Evolutionary conservation across 1,284 basidiomycete species (phyloP).

Genomic region (Meripilus lineatus): DNA sequence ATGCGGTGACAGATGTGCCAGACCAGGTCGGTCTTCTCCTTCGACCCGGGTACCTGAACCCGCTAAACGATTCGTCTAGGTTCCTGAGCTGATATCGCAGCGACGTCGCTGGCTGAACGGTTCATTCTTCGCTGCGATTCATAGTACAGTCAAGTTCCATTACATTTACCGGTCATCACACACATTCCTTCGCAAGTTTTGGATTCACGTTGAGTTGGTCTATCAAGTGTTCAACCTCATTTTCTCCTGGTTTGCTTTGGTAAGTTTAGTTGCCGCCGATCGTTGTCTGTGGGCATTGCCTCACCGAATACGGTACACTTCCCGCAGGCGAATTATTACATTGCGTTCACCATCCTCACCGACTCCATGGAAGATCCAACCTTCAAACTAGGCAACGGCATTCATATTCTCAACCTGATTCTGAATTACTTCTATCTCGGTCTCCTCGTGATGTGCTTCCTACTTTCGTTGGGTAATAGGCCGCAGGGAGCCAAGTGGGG

Average conservation of each 20-base stretch:
- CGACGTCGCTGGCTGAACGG: conserved; percentile 96
- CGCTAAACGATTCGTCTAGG: conserved; percentile 29
- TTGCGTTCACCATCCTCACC: conserved; percentile 79
- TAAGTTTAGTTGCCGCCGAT: conserved; percentile 29
- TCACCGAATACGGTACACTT: not conserved
- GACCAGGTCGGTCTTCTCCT: conserved; percentile 45
- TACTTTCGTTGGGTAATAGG: conserved; percentile 87
- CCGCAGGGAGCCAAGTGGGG: conserved; percentile 86
- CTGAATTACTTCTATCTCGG: conserved; percentile 88
- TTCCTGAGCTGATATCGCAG: conserved; percentile 89
- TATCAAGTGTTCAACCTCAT: conserved; percentile 90
- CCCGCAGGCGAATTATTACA: conserved; percentile 80
- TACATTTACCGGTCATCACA: conserved; percentile 92
- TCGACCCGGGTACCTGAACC: not conserved
- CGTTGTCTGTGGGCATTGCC: not conserved
- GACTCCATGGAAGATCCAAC: conserved; percentile 61
- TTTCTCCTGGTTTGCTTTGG: conserved; percentile 90
- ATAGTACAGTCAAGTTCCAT: conserved; percentile 87
- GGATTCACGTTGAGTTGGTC: conserved; percentile 91
- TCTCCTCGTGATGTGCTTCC: conserved; percentile 84
- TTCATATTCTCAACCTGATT: conserved; percentile 72
- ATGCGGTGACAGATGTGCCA: conserved; percentile 89
- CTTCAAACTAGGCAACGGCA: conserved; percentile 50
- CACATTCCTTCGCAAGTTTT: conserved; percentile 79
- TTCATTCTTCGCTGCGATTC: conserved; percentile 93